Percentiles rank a stretch among this genome's conserved stretches.
phyloP scores from a whole-genome alignment of 768 basidiomycete genomes.

The Phaeotremella fagi region DNA sequence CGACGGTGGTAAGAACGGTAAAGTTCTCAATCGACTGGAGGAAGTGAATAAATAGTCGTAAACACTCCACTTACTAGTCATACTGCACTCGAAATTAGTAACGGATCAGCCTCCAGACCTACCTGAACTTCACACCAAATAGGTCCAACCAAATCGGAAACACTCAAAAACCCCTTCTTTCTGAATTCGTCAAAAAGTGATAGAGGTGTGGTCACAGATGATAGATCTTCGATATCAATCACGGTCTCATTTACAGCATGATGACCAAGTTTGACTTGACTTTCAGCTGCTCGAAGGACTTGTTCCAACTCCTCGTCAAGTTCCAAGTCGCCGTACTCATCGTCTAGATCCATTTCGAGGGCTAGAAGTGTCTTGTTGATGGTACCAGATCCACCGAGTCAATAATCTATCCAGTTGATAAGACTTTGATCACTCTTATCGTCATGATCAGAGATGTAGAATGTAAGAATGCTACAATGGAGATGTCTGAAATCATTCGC shows the following conservation, averaged over 20 bases:
- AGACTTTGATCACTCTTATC: too few species aligned
- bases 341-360: too few species aligned
- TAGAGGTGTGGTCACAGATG: slow-evolving; percentile 5
- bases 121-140: slow-evolving; percentile 50
- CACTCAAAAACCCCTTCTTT: slow-evolving; percentile 46
- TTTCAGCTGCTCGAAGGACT: slow-evolving; percentile 17
- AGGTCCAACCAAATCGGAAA: slow-evolving; percentile 49
- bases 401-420: too few species aligned
- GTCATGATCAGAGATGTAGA: too few species aligned
- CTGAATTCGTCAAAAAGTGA: slow-evolving; percentile 51
- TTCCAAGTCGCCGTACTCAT: slow-evolving; percentile 20
- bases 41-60: not conserved
- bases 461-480: too few species aligned
- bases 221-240: slow-evolving; percentile 10
- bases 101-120: not conserved
- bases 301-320: slow-evolving; percentile 29
- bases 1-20: slow-evolving; percentile 37
- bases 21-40: slow-evolving; percentile 40
- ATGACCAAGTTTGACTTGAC: not conserved
- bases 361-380: too few species aligned
- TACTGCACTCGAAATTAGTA: slow-evolving; percentile 21
- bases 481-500: too few species aligned
- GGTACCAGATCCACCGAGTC: too few species aligned
- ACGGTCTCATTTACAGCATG: not conserved
- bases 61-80: slow-evolving; percentile 46